These are phyloP conservation scores for Sparassis latifolia DNA, from an alignment of 1,284 basidiomycete genomes.

Conservation along the genomic window DNA sequence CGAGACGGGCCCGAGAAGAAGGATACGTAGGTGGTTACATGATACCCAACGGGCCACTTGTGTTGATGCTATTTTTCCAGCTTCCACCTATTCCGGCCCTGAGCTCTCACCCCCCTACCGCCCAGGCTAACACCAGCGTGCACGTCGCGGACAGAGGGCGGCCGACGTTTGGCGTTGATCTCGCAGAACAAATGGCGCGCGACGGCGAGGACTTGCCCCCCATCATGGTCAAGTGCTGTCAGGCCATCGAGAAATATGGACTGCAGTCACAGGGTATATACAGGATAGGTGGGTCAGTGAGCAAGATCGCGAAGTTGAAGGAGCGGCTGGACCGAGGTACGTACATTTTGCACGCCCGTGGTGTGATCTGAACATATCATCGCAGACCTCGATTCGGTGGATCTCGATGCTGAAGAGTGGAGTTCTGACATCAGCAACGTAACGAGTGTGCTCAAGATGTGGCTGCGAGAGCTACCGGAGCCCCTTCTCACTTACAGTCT, in stretches of 20 bases:
- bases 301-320: conserved; percentile 82
- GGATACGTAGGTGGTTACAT: conserved; percentile 62
- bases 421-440: conserved; percentile 94
- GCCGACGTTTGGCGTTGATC: conserved; percentile 86
- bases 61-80: conserved; percentile 27
- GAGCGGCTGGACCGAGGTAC: conserved; percentile 81
- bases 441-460: conserved; percentile 89
- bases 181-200: conserved; percentile 86
- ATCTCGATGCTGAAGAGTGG: conserved; percentile 87
- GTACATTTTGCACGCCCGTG: neutral
- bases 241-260: conserved; percentile 88
- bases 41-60: neutral
- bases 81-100: conserved; percentile 45
- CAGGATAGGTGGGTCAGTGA: conserved; percentile 87
- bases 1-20: conserved; percentile 83
- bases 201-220: conserved; percentile 87
- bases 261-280: conserved; percentile 88
- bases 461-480: conserved; percentile 95
- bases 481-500: conserved; percentile 83
- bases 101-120: conserved; percentile 21
- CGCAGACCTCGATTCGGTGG: conserved; percentile 78
- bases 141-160: conserved; percentile 53
- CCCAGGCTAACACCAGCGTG: conserved; percentile 24
- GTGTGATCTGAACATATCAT: neutral
- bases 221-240: conserved; percentile 86